Percentiles rank a stretch among this genome's conserved stretches.
These are phyloP conservation scores for Candida sojae DNA, from an alignment of 1,139 yeast species.

Conservation along the genomic window DNA sequence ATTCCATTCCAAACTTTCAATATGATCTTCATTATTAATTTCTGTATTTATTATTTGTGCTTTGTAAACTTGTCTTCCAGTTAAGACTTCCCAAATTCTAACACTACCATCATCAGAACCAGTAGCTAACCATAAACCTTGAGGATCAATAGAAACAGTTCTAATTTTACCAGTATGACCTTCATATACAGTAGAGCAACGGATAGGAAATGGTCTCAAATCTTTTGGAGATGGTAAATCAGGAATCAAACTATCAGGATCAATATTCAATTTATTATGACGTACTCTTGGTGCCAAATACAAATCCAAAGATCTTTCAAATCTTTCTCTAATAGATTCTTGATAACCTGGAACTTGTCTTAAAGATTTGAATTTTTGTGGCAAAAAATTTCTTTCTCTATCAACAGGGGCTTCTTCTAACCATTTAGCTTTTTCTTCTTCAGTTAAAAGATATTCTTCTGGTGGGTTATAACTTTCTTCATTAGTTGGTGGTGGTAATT, in stretches of 20 bases:
- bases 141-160: conserved; percentile 80
- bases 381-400: conserved; percentile 76
- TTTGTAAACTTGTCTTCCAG: conserved; percentile 90
- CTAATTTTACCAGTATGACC: conserved; percentile 89
- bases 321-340: conserved; percentile 83
- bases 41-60: conserved; percentile 51
- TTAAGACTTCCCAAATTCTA: conserved; percentile 93
- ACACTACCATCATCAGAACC: conserved; percentile 97
- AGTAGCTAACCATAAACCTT: conserved; percentile 94
- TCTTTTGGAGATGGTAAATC: conserved; percentile 97
- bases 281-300: conserved; percentile 97
- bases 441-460: conserved; percentile 81
- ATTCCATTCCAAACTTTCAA: conserved; percentile 88
- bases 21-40: conserved; percentile 67
- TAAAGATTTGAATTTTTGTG: conserved; percentile 77
- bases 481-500: conserved; percentile 91
- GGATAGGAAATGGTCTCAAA: conserved; percentile 96
- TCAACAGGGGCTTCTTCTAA: conserved; percentile 72
- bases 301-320: conserved; percentile 90
- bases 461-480: conserved; percentile 98
- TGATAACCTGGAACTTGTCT: conserved; percentile 94
- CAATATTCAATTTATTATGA: conserved; percentile 86
- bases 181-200: conserved; percentile 76
- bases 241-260: conserved; percentile 94
- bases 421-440: conserved; percentile 78